Evolutionary conservation across 305 asterid species (phyloP), one percentile per base, ranked within the genome.

Genomic region (Euphrasia arctica): DNA sequence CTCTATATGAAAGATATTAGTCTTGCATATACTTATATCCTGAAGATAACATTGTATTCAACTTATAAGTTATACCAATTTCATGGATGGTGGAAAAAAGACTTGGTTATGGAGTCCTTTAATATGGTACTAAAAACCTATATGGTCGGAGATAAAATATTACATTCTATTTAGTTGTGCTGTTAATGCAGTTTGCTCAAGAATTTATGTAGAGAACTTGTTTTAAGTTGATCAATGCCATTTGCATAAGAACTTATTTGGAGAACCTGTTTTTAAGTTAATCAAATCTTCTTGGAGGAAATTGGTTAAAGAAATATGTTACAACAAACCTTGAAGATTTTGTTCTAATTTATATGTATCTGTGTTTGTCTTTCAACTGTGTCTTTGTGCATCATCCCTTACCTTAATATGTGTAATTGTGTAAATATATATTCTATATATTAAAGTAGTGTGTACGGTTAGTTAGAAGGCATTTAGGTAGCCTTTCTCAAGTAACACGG

Each of bases 141-240:
- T 43, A 8, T 3, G 6, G 49, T 62, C 1, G 42, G 57, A 61
- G 57, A 27, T 62, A n/a, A 12, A 60, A 22, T 61, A 43, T 25
- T n/a, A 29, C 13, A 28, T 62, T 48, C 34, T 1, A 47, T 22
- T 62, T 47, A 27, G 54, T 47, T 62, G 66, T 62, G 49, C 31
- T 5, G 9, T 45, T 28, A 25, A 61, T 61, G 55, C 54, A 7
- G 54, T 60, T 32, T 60, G 22, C 52, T 42, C 45, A 45, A 14
- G 22, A 41, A 12, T 25, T 62, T 1, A 5, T 45, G 3, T 12
- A 43, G 18, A 62, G 66, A 54, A 27, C 28, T 8, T 51, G 7
- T 39, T 18, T 39, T 58, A 7, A 9, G 29, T 60, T 60, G 64
- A 39, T 60, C 6, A 8, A 39, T 25, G 41, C 41, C 41, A 0